Percentiles rank a stretch among this genome's conserved stretches.
Evolutionary conservation across 75 land plant species (phyloP).

Genomic region (Cupressus sempervirens): DNA sequence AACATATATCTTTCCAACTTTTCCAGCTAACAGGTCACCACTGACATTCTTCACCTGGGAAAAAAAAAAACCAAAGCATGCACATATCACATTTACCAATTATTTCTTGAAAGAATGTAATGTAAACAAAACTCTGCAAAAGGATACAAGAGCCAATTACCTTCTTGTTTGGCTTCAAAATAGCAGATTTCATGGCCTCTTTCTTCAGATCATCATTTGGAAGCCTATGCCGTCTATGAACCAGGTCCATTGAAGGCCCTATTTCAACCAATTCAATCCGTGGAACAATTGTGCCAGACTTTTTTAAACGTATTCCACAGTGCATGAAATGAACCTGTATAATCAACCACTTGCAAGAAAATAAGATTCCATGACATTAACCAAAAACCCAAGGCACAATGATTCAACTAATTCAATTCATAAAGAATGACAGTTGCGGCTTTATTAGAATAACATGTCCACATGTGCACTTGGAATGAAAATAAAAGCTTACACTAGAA

Average conservation of each 20-base stretch:
- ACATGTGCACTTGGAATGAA: not conserved
- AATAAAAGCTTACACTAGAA: not conserved
- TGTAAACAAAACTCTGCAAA: not conserved
- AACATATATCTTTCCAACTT: constrained; percentile 53
- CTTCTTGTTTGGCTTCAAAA: constrained; percentile 64
- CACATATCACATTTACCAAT: not conserved
- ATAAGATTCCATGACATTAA: not conserved
- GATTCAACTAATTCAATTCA: not conserved
- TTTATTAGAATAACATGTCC: not conserved
- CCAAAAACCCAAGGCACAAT: not conserved
- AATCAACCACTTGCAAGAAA: not conserved
- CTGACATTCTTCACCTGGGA: constrained; percentile 60
- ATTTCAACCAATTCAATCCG: constrained; percentile 81
- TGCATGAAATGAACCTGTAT: constrained; percentile 51
- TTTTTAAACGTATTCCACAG: constrained; percentile 76
- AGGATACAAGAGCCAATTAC: constrained; percentile 11
- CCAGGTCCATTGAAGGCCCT: constrained; percentile 92
- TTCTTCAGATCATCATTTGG: constrained; percentile 69
- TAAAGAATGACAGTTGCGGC: not conserved
- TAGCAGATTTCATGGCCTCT: constrained; percentile 65
- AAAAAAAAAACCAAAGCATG: not conserved
- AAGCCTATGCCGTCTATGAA: constrained; percentile 68
- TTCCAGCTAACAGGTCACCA: constrained; percentile 43
- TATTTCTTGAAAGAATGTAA: not conserved
- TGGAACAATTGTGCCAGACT: constrained; percentile 80